phyloP scores from a whole-genome alignment of 176 grass and related monocot species.

The Leersia perrieri region DNA sequence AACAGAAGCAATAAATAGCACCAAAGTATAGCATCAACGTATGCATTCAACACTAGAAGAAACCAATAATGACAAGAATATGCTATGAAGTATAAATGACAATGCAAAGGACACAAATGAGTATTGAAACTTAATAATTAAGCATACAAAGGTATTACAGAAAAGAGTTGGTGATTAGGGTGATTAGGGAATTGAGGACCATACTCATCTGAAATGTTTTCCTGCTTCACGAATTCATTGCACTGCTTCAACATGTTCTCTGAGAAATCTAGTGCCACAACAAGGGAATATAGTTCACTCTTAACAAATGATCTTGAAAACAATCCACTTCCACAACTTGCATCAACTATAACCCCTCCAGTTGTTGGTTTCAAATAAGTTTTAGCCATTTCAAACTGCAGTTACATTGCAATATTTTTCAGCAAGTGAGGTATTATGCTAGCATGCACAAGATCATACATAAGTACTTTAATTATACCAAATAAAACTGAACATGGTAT shows the following conservation, averaged over 20 bases:
- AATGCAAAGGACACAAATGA: not conserved
- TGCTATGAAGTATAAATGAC: not conserved
- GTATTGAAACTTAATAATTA: not conserved
- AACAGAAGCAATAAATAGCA: not conserved
- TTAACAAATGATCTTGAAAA: conserved; percentile 91
- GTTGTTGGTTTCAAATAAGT: conserved; percentile 56
- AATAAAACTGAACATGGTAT: not conserved
- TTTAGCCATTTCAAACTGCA: conserved; percentile 88
- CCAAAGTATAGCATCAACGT: not conserved
- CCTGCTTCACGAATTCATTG: conserved; percentile 57
- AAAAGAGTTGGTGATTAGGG: conserved; percentile 7
- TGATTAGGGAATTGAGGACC: conserved; percentile 14
- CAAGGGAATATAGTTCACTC: conserved; percentile 69
- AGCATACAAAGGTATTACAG: not conserved
- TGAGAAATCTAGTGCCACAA: conserved; percentile 85
- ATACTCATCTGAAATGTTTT: conserved; percentile 78
- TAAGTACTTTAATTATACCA: not conserved
- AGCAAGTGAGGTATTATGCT: not conserved
- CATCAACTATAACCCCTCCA: conserved; percentile 83
- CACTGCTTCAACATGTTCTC: conserved; percentile 96
- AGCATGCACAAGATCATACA: not conserved
- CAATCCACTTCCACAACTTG: conserved; percentile 91
- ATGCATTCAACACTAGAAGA: not conserved
- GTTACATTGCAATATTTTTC: conserved; percentile 2
- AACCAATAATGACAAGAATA: not conserved